These are phyloP conservation scores for Pleoardoris graminearum DNA, from an alignment of 2,329 filamentous ascomycete species.

Conservation along the genomic window DNA sequence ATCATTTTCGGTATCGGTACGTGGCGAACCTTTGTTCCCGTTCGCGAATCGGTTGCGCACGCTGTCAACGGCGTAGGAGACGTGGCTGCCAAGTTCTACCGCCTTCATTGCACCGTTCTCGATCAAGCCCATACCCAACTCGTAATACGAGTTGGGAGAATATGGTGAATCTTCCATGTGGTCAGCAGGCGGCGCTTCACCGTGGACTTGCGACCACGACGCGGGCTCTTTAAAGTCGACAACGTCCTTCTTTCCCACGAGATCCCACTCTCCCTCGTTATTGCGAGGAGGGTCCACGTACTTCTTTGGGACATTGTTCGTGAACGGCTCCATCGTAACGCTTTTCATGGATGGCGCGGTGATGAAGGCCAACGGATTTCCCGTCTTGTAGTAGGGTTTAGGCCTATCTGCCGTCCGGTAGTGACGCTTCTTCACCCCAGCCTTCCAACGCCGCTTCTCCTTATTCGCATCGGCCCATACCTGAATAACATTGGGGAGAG, in stretches of 20 bases:
- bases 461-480: slow-evolving; percentile 14
- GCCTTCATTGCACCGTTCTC: not conserved
- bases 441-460: not conserved
- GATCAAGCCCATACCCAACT: not conserved
- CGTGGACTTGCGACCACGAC: not conserved
- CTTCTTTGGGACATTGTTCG: not conserved
- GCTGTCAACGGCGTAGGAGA: not conserved
- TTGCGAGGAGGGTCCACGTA: not conserved
- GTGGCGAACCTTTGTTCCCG: too few species aligned
- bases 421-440: slow-evolving; percentile 10
- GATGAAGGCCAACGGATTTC: not conserved
- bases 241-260: not conserved
- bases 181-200: not conserved
- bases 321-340: not conserved
- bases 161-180: not conserved
- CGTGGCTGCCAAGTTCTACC: not conserved
- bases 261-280: not conserved
- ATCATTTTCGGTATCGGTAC: not conserved
- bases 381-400: not conserved
- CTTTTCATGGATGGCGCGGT: not conserved
- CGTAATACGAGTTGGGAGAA: not conserved
- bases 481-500: slow-evolving; percentile 6
- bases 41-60: not conserved
- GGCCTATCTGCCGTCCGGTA: not conserved
- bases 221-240: not conserved